These are phyloP conservation scores for Diphasiastrum complanatum DNA, from an alignment of 83 land plant genomes.

Conservation along the genomic window DNA sequence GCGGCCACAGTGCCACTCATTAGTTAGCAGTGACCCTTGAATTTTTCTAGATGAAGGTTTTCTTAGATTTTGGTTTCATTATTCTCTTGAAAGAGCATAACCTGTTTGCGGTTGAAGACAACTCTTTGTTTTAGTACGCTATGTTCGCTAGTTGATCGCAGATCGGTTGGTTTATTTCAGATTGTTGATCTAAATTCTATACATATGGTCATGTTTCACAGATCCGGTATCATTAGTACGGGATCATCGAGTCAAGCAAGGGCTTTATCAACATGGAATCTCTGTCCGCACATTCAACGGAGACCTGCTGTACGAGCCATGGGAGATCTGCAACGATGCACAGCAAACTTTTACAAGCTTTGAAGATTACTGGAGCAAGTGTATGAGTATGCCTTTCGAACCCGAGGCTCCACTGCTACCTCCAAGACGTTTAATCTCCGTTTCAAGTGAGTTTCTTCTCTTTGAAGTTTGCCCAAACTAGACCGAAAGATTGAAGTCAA, in stretches of 20 bases:
- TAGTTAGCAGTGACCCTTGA: too few relatives aligned
- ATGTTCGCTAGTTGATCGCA: too few relatives aligned
- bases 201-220: too few relatives aligned
- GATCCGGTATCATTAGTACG: conserved; percentile 82
- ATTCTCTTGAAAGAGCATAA: background rate
- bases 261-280: conserved; percentile 45
- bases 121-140: too few relatives aligned
- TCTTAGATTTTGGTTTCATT: too few relatives aligned
- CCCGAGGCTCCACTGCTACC: conserved; percentile 56
- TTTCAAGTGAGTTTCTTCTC: conserved; percentile 35
- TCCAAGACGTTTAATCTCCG: conserved; percentile 44
- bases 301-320: conserved; percentile 72
- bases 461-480: too few relatives aligned
- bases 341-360: conserved; percentile 69
- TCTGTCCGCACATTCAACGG: conserved; percentile 64
- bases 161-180: too few relatives aligned
- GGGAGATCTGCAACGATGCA: conserved; percentile 70
- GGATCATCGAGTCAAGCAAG: conserved; percentile 66
- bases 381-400: conserved; percentile 55
- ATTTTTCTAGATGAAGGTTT: too few relatives aligned
- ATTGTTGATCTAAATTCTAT: too few relatives aligned
- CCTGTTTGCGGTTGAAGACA: too few relatives aligned
- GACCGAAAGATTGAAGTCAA: too few relatives aligned
- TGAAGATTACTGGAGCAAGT: conserved; percentile 64
- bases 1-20: too few relatives aligned